A percentile compares a stretch with the other conserved stretches of the same genome.
Evolutionary conservation across 2,329 filamentous ascomycete species (phyloP).

Genomic region (Pseudocercospora vitis): DNA sequence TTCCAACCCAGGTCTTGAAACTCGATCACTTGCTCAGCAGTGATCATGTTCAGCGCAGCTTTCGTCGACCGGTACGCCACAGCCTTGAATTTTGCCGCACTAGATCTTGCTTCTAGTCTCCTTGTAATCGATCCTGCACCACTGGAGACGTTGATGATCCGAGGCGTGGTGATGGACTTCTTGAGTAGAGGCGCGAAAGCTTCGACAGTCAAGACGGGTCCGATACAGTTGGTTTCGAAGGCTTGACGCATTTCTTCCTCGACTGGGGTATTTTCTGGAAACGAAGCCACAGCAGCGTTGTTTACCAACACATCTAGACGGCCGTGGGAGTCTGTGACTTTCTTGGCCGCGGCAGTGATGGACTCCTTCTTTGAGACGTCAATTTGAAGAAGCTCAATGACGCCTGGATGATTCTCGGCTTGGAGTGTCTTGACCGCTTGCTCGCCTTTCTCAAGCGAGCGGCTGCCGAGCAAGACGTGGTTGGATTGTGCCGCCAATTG

Average conservation of each 20-base stretch:
- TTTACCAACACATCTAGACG: conserved; percentile 43
- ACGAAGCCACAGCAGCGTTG: conserved; percentile 38
- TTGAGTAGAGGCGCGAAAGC: conserved; percentile 33
- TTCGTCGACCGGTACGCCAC: conserved; percentile 41
- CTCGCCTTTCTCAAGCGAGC: conserved; percentile 43
- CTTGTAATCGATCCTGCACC: conserved; percentile 39
- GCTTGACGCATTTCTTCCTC: conserved; percentile 27
- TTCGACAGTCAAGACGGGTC: conserved; percentile 27
- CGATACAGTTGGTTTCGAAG: conserved; percentile 34
- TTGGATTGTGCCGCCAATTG: conserved; percentile 35
- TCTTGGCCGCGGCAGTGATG: conserved; percentile 28
- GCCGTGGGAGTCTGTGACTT: conserved; percentile 28
- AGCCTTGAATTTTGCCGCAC: conserved; percentile 33
- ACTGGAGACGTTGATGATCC: conserved; percentile 41
- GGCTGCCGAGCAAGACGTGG: conserved; percentile 44
- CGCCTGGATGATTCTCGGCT: conserved; percentile 21
- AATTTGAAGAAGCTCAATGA: conserved; percentile 30
- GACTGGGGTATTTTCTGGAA: conserved; percentile 22
- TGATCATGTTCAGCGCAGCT: conserved; percentile 44
- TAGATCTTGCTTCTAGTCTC: conserved; percentile 31
- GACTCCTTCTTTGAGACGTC: conserved; percentile 30
- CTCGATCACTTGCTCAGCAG: conserved; percentile 31
- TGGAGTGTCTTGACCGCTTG: conserved; percentile 34
- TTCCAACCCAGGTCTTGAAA: conserved; percentile 35
- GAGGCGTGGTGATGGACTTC: conserved; percentile 25